Evolutionary conservation across 208 protist genomes (phyloP), one percentile per base, ranked within the genome.

Genomic region (Balamuthia mandrillaris): DNA sequence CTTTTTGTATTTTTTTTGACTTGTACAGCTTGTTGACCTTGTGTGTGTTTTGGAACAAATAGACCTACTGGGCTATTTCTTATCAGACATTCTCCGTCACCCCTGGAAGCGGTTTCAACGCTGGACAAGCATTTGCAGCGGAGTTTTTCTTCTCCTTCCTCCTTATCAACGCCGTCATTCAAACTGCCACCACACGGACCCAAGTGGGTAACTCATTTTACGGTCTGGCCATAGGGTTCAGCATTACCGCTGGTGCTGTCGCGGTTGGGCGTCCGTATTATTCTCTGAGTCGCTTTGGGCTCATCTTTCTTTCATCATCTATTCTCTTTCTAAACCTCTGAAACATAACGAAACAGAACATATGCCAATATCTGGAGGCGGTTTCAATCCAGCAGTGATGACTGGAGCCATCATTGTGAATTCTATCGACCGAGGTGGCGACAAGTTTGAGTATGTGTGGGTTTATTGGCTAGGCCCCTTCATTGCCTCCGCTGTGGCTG

Each of bases 301-400:
- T n/a, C n/a, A n/a, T n/a, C n/a, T n/a, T n/a, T n/a, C n/a, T n/a
- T n/a, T n/a, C n/a, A n/a, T n/a, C n/a, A n/a, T n/a, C n/a, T n/a
- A n/a, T n/a, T n/a, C n/a, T n/a, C n/a, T n/a, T n/a, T n/a, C n/a
- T n/a, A n/a, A n/a, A n/a, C n/a, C n/a, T n/a, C n/a, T n/a, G n/a
- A n/a, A n/a, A n/a, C n/a, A n/a, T n/a, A n/a, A n/a, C n/a, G n/a
- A n/a, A n/a, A n/a, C n/a, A n/a, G n/a, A n/a, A n/a, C n/a, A n/a
- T n/a, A n/a, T n/a, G n/a, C n/a, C 74, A 33, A 58, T 63, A 18
- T 81, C 74, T 14, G 74, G 74, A 2, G 74, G 74, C 1, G 74
- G 56, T 5, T 81, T 81, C 74, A 81, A 81, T 81, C 74, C 74
- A n/a, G 74, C 74, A 7, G 74, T 81, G 6, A 51, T 44, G 12